Base-by-base conservation (phyloP, 2,329 filamentous ascomycete genomes). In the Hypoxylon sp. region DNA sequence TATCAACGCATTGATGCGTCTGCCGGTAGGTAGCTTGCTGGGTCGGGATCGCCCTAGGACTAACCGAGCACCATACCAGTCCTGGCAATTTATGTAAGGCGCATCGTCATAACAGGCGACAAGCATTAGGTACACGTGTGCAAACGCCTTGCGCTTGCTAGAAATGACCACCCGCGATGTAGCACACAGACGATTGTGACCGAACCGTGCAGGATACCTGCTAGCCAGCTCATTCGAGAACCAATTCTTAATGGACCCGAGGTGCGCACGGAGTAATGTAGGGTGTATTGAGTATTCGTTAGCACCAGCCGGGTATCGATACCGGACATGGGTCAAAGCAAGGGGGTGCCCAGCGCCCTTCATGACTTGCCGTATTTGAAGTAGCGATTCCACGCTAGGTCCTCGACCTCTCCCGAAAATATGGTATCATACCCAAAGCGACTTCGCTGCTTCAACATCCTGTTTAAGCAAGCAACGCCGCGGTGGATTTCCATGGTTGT, bases 121-220 rank as follows among this genome's bases (percentile, higher is more conserved):
- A 61, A 51, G 68, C 68, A 68, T 70, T 20, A 65, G 20, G 50
- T 64, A 64, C 66, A 67, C 66, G 66, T 71, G 65, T 68, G 46
- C 50, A 50, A 60, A 50, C 57, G 44, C 55, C 65, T 69, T 27
- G 33, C 50, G 51, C 61, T 8, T 48, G 7, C 30, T 17, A 51
- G 54, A 57, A 42, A 61, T 59, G 25, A 61, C 44, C 35, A 53
- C 56, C 64, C 44, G 58, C 44, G 61, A 61, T 51, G 53, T 42
- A 25, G 65, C 59, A 66, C 59, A 69, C 59, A 51, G 67, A 64
- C 40, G 31, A 59, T 65, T 54, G 42, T 53, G 46, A 22, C 49
- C 35, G 50, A 44, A 58, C 40, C 59, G 56, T 44, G 54, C 48
- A 60, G 57, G 44, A 49, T 49, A 22, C 61, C 50, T 33, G 53